phyloP scores from a whole-genome alignment of 1,139 yeast genomes.

The Candida gigantensis region DNA sequence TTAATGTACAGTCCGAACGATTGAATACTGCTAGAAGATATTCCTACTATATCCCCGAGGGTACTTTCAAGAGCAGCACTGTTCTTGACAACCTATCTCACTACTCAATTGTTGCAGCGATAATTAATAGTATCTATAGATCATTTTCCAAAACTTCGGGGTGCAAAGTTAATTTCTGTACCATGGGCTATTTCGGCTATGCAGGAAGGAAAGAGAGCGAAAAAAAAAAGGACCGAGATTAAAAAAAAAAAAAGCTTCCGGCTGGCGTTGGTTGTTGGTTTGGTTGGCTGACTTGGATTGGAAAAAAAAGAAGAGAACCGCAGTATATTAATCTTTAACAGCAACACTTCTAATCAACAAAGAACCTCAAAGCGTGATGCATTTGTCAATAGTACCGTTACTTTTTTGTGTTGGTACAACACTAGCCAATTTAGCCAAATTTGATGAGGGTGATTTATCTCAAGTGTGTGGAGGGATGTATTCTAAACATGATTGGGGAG shows the following conservation, averaged over 20 bases:
- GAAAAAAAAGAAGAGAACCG: background rate
- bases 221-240: background rate
- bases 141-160: too few species aligned
- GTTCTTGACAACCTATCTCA: too few species aligned
- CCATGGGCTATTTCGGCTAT: constrained; percentile 4
- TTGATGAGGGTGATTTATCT: constrained; percentile 46
- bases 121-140: too few species aligned
- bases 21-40: too few species aligned
- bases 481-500: constrained; percentile 86
- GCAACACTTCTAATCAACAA: background rate
- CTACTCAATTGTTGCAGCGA: too few species aligned
- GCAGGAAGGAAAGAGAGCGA: background rate
- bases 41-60: too few species aligned
- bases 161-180: too few species aligned
- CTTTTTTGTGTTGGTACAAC: constrained; percentile 11
- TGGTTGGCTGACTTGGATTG: background rate
- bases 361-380: background rate
- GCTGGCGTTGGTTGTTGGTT: too few species aligned
- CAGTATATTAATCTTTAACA: background rate
- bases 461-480: constrained; percentile 91
- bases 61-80: too few species aligned
- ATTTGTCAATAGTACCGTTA: constrained; percentile 4
- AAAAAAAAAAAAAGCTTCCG: background rate
- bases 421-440: constrained; percentile 49
- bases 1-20: too few species aligned